Base-by-base conservation (phyloP, 2,329 filamentous ascomycete species). In the Apiospora marii region DNA sequence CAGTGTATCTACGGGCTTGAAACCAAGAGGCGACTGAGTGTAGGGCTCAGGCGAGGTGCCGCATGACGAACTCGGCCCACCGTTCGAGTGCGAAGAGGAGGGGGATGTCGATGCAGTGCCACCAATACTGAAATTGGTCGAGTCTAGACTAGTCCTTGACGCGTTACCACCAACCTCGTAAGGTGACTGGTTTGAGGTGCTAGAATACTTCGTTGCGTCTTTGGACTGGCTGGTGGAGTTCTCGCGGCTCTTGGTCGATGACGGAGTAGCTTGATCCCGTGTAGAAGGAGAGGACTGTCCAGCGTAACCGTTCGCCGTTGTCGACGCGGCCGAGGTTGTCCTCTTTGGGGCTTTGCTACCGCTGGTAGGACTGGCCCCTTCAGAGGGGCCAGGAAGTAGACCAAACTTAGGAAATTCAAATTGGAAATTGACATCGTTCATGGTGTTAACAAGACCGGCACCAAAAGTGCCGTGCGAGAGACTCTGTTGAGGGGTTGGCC, bases 391-490 rank as follows among this genome's bases (percentile, higher is more conserved):
- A 0, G 89, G 88, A 37, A 97, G 88, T 73, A 91, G 89, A 67
- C 96, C 96, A 79, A 99, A 98, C 80, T 93, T 95, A 75, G 96
- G 96, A 76, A 98, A 98, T 77, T 98, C 96, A 77, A 99, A 98
- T 76, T 96, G 92, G 80, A 98, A 98, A 80, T 93, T 95, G 81
- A 93, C 92, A 74, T 93, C 92, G 78, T 87, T 91, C 71, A 92
- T 85, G 76, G 91, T 92, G 81, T 85, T 89, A 74, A 90, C 80
- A 14, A 86, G 86, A 30, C 85, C 81, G 71, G 78, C 81, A 78
- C 87, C 84, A 78, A 88, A 85, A 44, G 83, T 83, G 13, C 74
- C 69, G 34, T 48, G 73, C 19, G 86, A 86, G 80, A 41, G 8
- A 24, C 13, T n/a, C 22, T 64, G 51, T 24, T 58, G 88, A 82